Evolutionary conservation across 225 moss, liverwort and hornwort genomes (phyloP), one percentile per base, ranked within the genome.

Genomic region (Physcomitrellopsis africana): DNA sequence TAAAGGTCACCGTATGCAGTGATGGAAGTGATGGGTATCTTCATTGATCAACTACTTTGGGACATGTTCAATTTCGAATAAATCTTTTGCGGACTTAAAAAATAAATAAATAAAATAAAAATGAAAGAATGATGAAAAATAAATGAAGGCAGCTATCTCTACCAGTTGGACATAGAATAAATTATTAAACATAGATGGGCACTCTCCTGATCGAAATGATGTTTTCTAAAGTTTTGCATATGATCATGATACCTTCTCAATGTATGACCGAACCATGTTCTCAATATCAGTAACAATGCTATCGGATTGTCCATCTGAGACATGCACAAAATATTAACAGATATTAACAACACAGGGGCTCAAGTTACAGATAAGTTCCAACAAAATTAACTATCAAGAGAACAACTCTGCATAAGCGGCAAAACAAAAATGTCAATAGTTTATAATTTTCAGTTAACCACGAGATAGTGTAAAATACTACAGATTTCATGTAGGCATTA

Each of bases 181-280:
- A 61, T 60, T 17, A 53, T 19, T 51, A 65, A 44, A 1, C 57
- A 69, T 13, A 3, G 41, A 68, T 49, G 51, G 69, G 24, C 51
- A 44, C 43, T 53, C 59, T 60, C 53, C 41, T 48, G 55, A 43
- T 54, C 26, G 60, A 80, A 47, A 24, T 22, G 64, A 24, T 29
- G 16, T 18, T 54, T 45, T 2, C 27, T 18, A 70, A 1, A 69
- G 20, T 58, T 19, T 47, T 49, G 55, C 10, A 6, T 13, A 61
- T 37, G 51, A 51, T 17, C 46, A 41, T 47, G 11, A 44, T 82
- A 88, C 88, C 85, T 88, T 88, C 51, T 88, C 88, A 41, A 88
- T 85, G 63, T 88, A 88, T 3, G 80, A 83, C 47, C 85, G 80
- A 20, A 88, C 85, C 88, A 85, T 85, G 72, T 82, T 85, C 73